Evolutionary conservation across 805 yeast genomes (phyloP).

Genomic region (Wickerhamomyces chaumierensis): DNA sequence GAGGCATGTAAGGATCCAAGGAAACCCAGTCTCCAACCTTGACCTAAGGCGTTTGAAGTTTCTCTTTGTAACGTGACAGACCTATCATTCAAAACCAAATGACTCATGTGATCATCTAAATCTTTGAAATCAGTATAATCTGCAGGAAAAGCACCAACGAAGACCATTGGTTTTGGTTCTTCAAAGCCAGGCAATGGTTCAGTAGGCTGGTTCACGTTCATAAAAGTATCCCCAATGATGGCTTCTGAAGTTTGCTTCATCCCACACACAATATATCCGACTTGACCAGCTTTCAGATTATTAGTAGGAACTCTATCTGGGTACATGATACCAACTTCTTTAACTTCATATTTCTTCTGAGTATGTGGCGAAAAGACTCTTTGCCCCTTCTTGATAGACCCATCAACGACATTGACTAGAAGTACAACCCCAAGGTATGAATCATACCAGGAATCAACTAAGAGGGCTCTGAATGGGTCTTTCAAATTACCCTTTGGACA

Average conservation of each 20-base stretch:
- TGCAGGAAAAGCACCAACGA: conserved; percentile 96
- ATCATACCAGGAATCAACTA: conserved; percentile 98
- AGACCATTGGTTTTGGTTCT: conserved; percentile 96
- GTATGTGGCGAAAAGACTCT: conserved; percentile 73
- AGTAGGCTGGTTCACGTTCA: conserved; percentile 45
- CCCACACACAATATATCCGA: conserved; percentile 90
- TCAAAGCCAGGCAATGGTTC: conserved; percentile 90
- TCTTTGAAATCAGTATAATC: conserved; percentile 85
- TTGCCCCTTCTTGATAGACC: conserved; percentile 61
- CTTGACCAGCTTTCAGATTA: conserved; percentile 75
- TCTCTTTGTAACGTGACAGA: conserved; percentile 84
- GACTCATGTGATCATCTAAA: conserved; percentile 82
- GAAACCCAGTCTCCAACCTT: conserved; percentile 96
- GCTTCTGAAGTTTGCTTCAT: conserved; percentile 85
- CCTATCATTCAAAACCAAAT: conserved; percentile 82
- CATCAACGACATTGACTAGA: conserved; percentile 78
- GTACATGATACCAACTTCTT: conserved; percentile 92
- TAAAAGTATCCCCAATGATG: conserved; percentile 82
- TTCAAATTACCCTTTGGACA: conserved; percentile 49
- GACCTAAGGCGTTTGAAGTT: conserved; percentile 88
- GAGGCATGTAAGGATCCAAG: conserved; percentile 92
- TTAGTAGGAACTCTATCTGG: conserved; percentile 71
- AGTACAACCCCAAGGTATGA: conserved; percentile 84
- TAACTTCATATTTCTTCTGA: conserved; percentile 65
- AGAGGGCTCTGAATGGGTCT: conserved; percentile 55